Conservation (phyloP, 2,329 filamentous ascomycete genomes). For the Beauveria asiatica region DNA sequence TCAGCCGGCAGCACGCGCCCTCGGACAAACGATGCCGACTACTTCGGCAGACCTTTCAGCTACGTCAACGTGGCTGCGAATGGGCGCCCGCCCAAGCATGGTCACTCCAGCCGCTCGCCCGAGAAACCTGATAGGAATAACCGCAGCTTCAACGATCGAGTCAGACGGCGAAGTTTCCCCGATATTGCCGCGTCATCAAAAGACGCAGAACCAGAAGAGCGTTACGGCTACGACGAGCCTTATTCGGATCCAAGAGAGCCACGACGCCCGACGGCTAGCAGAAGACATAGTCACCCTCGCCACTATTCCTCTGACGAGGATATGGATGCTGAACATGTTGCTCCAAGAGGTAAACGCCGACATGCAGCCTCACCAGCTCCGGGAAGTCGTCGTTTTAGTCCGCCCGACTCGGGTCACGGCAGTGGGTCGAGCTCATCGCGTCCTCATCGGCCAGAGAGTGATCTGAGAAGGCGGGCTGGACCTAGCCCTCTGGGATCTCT, state of each 20-base stretch:
- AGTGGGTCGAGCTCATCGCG: conserved; percentile 21
- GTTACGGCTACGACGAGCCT: conserved; percentile 20
- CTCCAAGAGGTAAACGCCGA: conserved; percentile 17
- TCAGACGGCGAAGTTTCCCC: conserved; percentile 41
- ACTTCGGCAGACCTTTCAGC: conserved; percentile 26
- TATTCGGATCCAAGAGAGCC: conserved; percentile 28
- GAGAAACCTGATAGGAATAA: conserved; percentile 24
- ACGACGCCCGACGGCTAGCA: conserved; percentile 22
- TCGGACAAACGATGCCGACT: conserved; percentile 24
- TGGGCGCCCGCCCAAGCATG: conserved; percentile 24
- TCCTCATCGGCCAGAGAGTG: conserved; percentile 29
- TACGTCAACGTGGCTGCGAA: conserved; percentile 35
- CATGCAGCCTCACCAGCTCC: conserved; percentile 11
- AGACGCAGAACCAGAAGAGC: conserved; percentile 14
- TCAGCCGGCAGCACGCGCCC: conserved; percentile 16
- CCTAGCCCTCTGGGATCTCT: conserved; percentile 31
- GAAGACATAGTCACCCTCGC: conserved; percentile 43
- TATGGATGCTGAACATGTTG: conserved; percentile 21
- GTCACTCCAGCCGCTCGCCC: conserved; percentile 24
- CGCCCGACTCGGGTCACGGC: conserved; percentile 12
- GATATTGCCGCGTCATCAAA: conserved; percentile 35
- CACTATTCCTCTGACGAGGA: conserved; percentile 36
- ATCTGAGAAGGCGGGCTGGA: conserved; percentile 27
- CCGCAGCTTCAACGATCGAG: conserved; percentile 32
- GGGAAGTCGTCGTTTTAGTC: conserved; percentile 7